Evolutionary conservation across 306 rosid genomes (phyloP), one percentile per base, ranked within the genome.

Genomic region (Prunus mume): DNA sequence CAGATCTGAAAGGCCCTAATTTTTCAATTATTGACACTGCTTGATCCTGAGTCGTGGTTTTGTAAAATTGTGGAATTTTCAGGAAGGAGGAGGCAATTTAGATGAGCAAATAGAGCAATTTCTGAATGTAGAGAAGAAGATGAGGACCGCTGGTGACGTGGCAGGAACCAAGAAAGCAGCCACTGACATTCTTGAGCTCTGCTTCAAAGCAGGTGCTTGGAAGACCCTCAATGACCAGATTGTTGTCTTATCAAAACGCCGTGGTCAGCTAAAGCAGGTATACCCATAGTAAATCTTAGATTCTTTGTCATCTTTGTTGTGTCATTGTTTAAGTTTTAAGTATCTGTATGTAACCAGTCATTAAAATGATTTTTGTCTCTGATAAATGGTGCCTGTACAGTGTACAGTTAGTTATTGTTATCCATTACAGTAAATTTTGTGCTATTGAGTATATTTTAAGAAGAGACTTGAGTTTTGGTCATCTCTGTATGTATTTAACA

Each of bases 221-320:
- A 87, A 87, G 74, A 91, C 87, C 63, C 96, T 93, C 52, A 93
- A 88, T n/a, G 98, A 93, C 68, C 98, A 90, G 88, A 93, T 93
- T 87, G 68, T 91, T 20, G 91, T 91, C 5, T 76, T 91, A 73
- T 93, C 98, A 7, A 93, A 93, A 77, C 97, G 98, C 65, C 97
- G 97, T 24, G 98, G 97, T 71, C 97, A 91, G 86, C 97, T 93
- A 34, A 91, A 93, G 87, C 98, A 91, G 97, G 98, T 88, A 75
- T 30, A 17, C 32, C 20, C n/a, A 20, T 51, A 54, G 49, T n/a
- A 15, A 56, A 43, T 12, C 15, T 43, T 72, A 12, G 55, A 73
- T 3, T 58, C 12, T 41, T 9, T 55, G 54, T 4, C 52, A 20
- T 72, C 20, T 55, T 10, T 76, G 24, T 17, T 65, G 20, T 55